Percentiles rank a stretch among this genome's conserved stretches.
Conservation (phyloP, 1,284 basidiomycete species). For the Meira miltonrushii region DNA sequence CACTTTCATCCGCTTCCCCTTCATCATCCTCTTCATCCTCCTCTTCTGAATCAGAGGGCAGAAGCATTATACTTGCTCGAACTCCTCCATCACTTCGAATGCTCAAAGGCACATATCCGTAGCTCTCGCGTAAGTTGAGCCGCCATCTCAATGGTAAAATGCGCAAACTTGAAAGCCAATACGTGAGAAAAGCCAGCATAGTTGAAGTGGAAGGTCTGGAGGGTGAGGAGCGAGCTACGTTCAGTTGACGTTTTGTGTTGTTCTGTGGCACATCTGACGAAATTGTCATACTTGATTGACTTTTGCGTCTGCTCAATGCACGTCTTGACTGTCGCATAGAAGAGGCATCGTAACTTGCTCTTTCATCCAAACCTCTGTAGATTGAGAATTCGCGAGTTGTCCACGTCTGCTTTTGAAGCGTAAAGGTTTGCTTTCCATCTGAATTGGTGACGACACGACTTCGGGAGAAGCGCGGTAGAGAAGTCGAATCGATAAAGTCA, state of each 20-base stretch:
- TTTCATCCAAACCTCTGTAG: constrained; percentile 14
- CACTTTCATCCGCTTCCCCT: not conserved
- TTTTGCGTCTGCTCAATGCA: not conserved
- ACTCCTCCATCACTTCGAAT: constrained; percentile 39
- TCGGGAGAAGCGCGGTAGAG: constrained; percentile 12
- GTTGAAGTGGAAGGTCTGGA: constrained; percentile 16
- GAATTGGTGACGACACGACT: constrained; percentile 11
- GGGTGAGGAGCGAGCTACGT: constrained; percentile 1
- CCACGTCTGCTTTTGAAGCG: constrained; percentile 28
- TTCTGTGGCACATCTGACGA: constrained; percentile 14
- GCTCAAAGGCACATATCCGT: constrained; percentile 36
- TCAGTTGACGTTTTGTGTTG: constrained; percentile 9
- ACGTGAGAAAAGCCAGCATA: constrained; percentile 25
- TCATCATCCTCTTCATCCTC: constrained; percentile 12
- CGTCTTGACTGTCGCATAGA: not conserved
- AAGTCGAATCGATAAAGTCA: constrained; percentile 15
- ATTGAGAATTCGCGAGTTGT: constrained; percentile 36
- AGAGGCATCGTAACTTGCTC: constrained; percentile 1
- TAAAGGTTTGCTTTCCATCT: not conserved
- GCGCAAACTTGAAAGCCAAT: constrained; percentile 31
- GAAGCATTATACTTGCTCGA: constrained; percentile 32
- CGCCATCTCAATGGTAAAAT: constrained; percentile 32
- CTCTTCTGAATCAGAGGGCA: constrained; percentile 31
- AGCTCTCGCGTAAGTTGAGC: constrained; percentile 22
- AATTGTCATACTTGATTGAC: not conserved